phyloP scores from a whole-genome alignment of 345 rosid species.

The Camelina hispida region DNA sequence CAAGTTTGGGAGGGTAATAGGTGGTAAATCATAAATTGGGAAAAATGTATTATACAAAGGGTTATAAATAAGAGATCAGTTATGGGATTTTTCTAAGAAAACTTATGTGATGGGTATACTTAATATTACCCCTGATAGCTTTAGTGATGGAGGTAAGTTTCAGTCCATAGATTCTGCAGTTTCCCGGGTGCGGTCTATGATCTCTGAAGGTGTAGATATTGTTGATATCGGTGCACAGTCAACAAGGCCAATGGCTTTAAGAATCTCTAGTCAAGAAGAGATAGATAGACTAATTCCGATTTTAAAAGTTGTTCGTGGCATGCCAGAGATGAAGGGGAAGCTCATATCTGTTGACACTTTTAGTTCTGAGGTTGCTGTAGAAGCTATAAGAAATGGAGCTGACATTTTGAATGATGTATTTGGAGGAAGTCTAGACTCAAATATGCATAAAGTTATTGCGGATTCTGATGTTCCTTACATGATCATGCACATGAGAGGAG shows the following conservation, averaged over 20 bases:
- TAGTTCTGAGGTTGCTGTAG: slow-evolving; percentile 72
- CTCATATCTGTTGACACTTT: slow-evolving; percentile 75
- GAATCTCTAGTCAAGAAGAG: slow-evolving; percentile 73
- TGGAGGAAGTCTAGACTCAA: slow-evolving; percentile 63
- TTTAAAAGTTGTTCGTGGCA: slow-evolving; percentile 63
- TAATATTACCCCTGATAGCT: slow-evolving; percentile 87
- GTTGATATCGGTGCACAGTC: slow-evolving; percentile 91
- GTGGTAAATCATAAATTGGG: slow-evolving; percentile 74
- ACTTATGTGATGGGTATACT: slow-evolving; percentile 80
- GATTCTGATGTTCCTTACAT: slow-evolving; percentile 66
- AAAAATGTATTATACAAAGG: slow-evolving; percentile 64
- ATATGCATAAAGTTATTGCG: slow-evolving; percentile 61
- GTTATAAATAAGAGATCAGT: slow-evolving; percentile 64
- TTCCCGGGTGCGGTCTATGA: slow-evolving; percentile 64
- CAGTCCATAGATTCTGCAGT: slow-evolving; percentile 62
- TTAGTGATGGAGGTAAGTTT: slow-evolving; percentile 82
- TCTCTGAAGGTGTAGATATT: slow-evolving; percentile 80
- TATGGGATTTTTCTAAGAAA: slow-evolving; percentile 82
- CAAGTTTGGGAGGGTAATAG: slow-evolving; percentile 77
- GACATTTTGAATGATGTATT: slow-evolving; percentile 79
- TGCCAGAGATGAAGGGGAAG: slow-evolving; percentile 90
- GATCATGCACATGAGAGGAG: slow-evolving; percentile 91
- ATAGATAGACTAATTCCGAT: slow-evolving; percentile 71
- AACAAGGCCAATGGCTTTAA: slow-evolving; percentile 73
- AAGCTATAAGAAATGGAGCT: slow-evolving; percentile 70